These are phyloP conservation scores for Pelomyxa schiedti DNA, from an alignment of 78 protist genomes.

Conservation along the genomic window DNA sequence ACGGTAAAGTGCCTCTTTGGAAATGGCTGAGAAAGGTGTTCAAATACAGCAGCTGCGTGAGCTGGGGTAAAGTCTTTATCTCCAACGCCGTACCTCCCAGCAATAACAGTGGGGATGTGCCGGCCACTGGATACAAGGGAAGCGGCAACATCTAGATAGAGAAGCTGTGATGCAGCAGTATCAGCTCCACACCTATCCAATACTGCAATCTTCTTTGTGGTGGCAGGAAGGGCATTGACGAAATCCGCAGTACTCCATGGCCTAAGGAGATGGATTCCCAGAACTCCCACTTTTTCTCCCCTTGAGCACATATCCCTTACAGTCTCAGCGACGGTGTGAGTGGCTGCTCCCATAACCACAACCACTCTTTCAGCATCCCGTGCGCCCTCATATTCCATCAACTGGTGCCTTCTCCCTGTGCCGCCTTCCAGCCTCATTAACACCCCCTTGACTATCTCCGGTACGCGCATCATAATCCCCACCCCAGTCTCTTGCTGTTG, in stretches of 20 bases:
- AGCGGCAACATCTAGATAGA: slow-evolving; percentile 49
- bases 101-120: slow-evolving; percentile 1
- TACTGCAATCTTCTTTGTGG: slow-evolving; percentile 25
- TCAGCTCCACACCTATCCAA: slow-evolving; percentile 45
- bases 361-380: slow-evolving; percentile 49
- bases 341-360: slow-evolving; percentile 49
- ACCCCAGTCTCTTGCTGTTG: neutral
- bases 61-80: slow-evolving; percentile 45
- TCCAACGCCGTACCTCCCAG: slow-evolving; percentile 58
- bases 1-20: slow-evolving; percentile 47
- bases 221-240: slow-evolving; percentile 41
- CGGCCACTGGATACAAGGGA: neutral
- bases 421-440: slow-evolving; percentile 16
- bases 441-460: slow-evolving; percentile 18
- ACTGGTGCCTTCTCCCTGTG: slow-evolving; percentile 35
- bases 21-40: slow-evolving; percentile 4
- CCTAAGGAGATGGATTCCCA: slow-evolving; percentile 46
- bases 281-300: slow-evolving; percentile 42
- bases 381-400: slow-evolving; percentile 45
- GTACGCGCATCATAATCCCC: neutral
- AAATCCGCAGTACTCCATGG: slow-evolving; percentile 36
- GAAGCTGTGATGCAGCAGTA: slow-evolving; percentile 40
- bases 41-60: slow-evolving; percentile 31
- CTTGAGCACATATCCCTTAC: slow-evolving; percentile 2
- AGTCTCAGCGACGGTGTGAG: slow-evolving; percentile 6